Percentiles rank a stretch among this genome's conserved stretches.
These are phyloP conservation scores for Alternaria sp. DNA, from an alignment of 2,329 filamentous ascomycete species.

Conservation along the genomic window DNA sequence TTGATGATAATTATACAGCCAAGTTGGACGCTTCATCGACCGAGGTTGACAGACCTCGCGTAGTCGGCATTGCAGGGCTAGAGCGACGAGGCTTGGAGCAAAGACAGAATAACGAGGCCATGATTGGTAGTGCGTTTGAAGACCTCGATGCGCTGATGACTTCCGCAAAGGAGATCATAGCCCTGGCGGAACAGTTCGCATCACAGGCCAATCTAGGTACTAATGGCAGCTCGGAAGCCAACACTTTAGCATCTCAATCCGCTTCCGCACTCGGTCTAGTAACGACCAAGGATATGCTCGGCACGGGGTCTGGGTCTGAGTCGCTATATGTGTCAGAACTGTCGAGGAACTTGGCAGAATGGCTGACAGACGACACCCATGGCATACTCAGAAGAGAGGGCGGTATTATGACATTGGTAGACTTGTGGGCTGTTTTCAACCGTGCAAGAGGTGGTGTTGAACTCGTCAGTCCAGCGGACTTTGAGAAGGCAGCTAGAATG, in stretches of 20 bases:
- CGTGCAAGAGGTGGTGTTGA: conserved; percentile 91
- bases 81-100: conserved; percentile 85
- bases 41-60: conserved; percentile 58
- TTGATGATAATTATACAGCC: conserved; percentile 42
- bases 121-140: conserved; percentile 94
- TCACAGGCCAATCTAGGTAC: conserved; percentile 68
- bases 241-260: conserved; percentile 79
- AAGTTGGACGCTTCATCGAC: conserved; percentile 29
- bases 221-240: conserved; percentile 71
- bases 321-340: conserved; percentile 80
- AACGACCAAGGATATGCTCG: conserved; percentile 95
- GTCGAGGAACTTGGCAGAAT: conserved; percentile 52
- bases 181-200: conserved; percentile 87
- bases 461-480: conserved; percentile 88
- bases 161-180: conserved; percentile 94
- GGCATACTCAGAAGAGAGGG: conserved; percentile 50
- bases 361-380: conserved; percentile 51
- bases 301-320: conserved; percentile 75
- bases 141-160: conserved; percentile 97
- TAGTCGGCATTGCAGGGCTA: conserved; percentile 88
- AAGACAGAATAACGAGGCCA: conserved; percentile 89
- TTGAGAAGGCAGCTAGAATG: conserved; percentile 84
- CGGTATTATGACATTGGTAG: conserved; percentile 53
- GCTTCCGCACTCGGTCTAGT: conserved; percentile 84
- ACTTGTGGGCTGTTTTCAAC: conserved; percentile 75